These are phyloP conservation scores for Populus simonii DNA, from an alignment of 345 rosid species.

Conservation along the genomic window DNA sequence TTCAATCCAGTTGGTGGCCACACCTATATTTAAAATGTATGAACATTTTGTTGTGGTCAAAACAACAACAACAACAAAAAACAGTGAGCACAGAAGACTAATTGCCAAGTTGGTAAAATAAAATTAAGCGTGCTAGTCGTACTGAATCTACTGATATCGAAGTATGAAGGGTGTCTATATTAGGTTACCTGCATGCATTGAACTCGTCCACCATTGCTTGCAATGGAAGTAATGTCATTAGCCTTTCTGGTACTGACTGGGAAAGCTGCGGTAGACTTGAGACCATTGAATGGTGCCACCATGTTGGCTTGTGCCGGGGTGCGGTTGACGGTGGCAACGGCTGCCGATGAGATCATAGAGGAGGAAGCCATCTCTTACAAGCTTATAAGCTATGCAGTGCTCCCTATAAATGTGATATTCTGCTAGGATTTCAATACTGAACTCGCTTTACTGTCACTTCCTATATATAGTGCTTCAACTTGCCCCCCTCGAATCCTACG, in stretches of 20 bases:
- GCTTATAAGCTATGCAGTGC: not conserved
- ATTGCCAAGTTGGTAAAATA: not conserved
- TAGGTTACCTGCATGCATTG: constrained; percentile 45
- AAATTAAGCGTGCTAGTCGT: not conserved
- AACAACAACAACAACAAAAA: not conserved
- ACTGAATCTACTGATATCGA: not conserved
- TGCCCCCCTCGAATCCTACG: constrained; percentile 26
- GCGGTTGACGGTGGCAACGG: constrained; percentile 40
- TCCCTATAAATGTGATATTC: not conserved
- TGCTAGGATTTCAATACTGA: not conserved
- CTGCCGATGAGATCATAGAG: constrained; percentile 49
- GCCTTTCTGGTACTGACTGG: constrained; percentile 37
- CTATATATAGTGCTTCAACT: constrained; percentile 35
- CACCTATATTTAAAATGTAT: constrained; percentile 6
- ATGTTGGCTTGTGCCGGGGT: constrained; percentile 34
- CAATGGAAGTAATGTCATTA: constrained; percentile 42
- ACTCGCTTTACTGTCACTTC: not conserved
- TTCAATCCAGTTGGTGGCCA: constrained; percentile 26
- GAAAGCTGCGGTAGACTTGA: constrained; percentile 41
- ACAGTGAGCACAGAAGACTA: not conserved
- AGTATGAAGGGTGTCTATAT: not conserved
- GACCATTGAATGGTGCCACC: constrained; percentile 54
- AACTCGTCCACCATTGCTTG: constrained; percentile 50
- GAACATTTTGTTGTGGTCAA: not conserved
- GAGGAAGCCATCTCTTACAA: constrained; percentile 49